Percentiles rank a stretch among this genome's conserved stretches.
phyloP scores from a whole-genome alignment of 208 protist species.

The Novymonas esmeraldas region DNA sequence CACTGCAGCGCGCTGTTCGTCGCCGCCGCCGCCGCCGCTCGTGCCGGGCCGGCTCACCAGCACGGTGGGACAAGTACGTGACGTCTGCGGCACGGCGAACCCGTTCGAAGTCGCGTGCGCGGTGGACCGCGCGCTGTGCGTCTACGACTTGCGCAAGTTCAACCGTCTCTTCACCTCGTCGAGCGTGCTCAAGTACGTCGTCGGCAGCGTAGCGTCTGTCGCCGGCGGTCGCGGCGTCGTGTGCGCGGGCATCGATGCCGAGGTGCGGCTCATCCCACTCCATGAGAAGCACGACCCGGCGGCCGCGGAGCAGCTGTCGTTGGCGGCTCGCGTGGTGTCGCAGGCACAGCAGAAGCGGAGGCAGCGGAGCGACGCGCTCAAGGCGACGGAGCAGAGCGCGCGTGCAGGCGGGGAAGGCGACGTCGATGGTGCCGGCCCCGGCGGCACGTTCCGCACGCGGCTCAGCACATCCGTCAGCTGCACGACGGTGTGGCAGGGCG shows the following conservation, averaged over 20 bases:
- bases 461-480: slow-evolving; percentile 70
- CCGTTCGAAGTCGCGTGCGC: slow-evolving; percentile 64
- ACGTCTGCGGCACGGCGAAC: slow-evolving; percentile 59
- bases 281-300: slow-evolving; percentile 14
- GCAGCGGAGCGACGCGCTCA: slow-evolving; percentile 17
- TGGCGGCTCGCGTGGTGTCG: slow-evolving; percentile 17
- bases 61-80: slow-evolving; percentile 41
- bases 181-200: slow-evolving; percentile 81
- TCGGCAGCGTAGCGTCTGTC: slow-evolving; percentile 53
- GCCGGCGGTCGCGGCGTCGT: slow-evolving; percentile 58
- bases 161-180: slow-evolving; percentile 54
- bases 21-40: slow-evolving; percentile 18
- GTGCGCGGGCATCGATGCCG: slow-evolving; percentile 64
- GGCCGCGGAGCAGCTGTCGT: slow-evolving; percentile 4
- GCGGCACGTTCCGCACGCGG: slow-evolving; percentile 76
- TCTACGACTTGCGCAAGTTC: slow-evolving; percentile 86
- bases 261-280: slow-evolving; percentile 56
- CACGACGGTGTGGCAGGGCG: slow-evolving; percentile 69
- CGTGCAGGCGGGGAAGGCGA: slow-evolving; percentile 18
- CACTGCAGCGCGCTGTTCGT: neutral
- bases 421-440: slow-evolving; percentile 18
- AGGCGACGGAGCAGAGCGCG: slow-evolving; percentile 1
- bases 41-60: slow-evolving; percentile 66
- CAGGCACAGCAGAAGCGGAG: slow-evolving; percentile 18
- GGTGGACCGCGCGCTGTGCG: slow-evolving; percentile 68